Evolutionary conservation across 2,329 filamentous ascomycete genomes (phyloP), one percentile per base, ranked within the genome.

Genomic region (Fusarium burgessii): DNA sequence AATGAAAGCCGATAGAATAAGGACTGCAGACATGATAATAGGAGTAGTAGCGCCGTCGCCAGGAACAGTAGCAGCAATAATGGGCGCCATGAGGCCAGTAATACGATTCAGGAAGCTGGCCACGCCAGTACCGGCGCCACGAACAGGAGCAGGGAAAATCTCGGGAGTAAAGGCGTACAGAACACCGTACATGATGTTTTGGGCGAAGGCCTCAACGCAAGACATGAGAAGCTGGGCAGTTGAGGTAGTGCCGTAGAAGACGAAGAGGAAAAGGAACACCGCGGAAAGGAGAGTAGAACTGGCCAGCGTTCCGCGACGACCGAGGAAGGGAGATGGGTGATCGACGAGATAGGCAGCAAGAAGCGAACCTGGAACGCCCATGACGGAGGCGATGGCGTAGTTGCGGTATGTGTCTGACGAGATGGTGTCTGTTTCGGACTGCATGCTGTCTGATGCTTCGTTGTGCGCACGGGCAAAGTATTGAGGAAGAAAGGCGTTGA

Each of bases 401-500:
- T 94, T 93, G 66, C 92, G 90, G 82, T 96, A 97, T 0, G 89
- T 88, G 25, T 83, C 82, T 65, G 79, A 77, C 6, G 84, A 83
- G 58, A 86, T 83, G 29, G 77, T 72, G 27, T 78, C 76, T 13
- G 77, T 78, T 50, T 82, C 77, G 33, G 77, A 77, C 17, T 77
- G 72, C 17, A 77, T 57, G n/a, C 62, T 68, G 6, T 72, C 77
- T 15, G 68, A 71, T 36, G 72, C 61, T 20, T 71, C 83, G 36
- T 81, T 81, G 29, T 88, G 86, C 60, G 89, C 87, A 38, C 77
- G 80, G 27, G 90, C 88, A 64, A 97, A 88, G 77, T 96, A 96
- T 73, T 96, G 92, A 1, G 94, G 94, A n/a, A 97, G 86, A 81
- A 97, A 97, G 56, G 92, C 92, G 80, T 96, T 96, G 87, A 95